phyloP scores from a whole-genome alignment of 169 alveolate species.

The Cryptosporidium felis region DNA sequence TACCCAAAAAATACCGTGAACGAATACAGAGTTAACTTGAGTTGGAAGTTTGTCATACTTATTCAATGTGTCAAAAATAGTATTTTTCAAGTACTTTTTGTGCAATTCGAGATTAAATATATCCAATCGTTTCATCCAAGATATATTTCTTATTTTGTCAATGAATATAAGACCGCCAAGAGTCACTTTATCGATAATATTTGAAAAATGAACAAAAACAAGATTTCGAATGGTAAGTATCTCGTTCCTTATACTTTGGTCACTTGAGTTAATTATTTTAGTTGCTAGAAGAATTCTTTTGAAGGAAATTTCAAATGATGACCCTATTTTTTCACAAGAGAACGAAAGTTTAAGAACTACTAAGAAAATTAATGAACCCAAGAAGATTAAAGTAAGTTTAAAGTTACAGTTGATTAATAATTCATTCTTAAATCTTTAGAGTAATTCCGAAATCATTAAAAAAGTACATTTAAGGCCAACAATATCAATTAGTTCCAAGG shows the following conservation, averaged over 20 bases:
- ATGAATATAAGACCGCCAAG: neutral
- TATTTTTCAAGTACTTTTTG: neutral
- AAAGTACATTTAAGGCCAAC: neutral
- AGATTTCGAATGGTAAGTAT: conserved; percentile 7
- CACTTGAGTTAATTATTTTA: neutral
- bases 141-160: too few species aligned
- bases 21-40: conserved; percentile 25
- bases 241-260: neutral
- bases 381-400: too few species aligned
- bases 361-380: too few species aligned
- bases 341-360: neutral
- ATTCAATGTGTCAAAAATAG: neutral
- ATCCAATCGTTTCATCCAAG: too few species aligned
- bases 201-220: neutral
- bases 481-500: neutral
- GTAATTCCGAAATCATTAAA: neutral
- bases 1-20: conserved; percentile 51
- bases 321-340: conserved; percentile 54
- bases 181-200: neutral
- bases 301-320: neutral
- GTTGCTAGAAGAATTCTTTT: conserved; percentile 45
- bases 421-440: too few species aligned
- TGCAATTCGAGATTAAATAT: conserved; percentile 20
- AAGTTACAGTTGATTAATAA: too few species aligned
- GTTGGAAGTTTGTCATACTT: neutral